These are phyloP conservation scores for Boletellus ananas DNA, from an alignment of 768 basidiomycete species.

Conservation along the genomic window DNA sequence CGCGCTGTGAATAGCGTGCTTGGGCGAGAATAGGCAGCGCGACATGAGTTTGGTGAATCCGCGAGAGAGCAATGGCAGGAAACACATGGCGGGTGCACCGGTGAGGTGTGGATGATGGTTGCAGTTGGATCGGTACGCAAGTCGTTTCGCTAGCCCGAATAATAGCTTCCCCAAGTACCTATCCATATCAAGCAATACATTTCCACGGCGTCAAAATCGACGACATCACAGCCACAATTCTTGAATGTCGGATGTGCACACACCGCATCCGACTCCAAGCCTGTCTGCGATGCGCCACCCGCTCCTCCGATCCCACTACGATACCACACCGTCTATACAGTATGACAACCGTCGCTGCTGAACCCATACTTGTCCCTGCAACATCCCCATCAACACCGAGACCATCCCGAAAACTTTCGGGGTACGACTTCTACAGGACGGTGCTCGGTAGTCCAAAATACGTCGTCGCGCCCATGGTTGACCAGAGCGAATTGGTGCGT, in stretches of 20 bases:
- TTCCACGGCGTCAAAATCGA: too few species aligned
- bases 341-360: slow-evolving; percentile 6
- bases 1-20: too few species aligned
- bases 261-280: not conserved
- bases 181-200: too few species aligned
- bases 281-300: slow-evolving; percentile 6
- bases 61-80: too few species aligned
- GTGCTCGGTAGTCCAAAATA: slow-evolving; percentile 83
- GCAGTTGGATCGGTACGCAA: too few species aligned
- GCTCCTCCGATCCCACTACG: not conserved
- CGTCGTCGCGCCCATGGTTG: slow-evolving; percentile 97
- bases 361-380: not conserved
- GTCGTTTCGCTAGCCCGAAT: too few species aligned
- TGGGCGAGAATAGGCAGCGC: too few species aligned
- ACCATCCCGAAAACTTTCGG: slow-evolving; percentile 46
- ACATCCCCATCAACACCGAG: not conserved
- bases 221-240: too few species aligned
- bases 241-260: slow-evolving; percentile 2
- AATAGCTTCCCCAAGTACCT: too few species aligned
- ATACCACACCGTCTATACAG: slow-evolving; percentile 1
- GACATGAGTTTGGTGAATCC: too few species aligned
- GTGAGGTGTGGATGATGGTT: too few species aligned
- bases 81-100: too few species aligned
- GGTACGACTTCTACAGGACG: slow-evolving; percentile 80
- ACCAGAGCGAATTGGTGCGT: slow-evolving; percentile 92